Evolutionary conservation across 768 basidiomycete species (phyloP).

Genomic region (Russula ochroleuca): DNA sequence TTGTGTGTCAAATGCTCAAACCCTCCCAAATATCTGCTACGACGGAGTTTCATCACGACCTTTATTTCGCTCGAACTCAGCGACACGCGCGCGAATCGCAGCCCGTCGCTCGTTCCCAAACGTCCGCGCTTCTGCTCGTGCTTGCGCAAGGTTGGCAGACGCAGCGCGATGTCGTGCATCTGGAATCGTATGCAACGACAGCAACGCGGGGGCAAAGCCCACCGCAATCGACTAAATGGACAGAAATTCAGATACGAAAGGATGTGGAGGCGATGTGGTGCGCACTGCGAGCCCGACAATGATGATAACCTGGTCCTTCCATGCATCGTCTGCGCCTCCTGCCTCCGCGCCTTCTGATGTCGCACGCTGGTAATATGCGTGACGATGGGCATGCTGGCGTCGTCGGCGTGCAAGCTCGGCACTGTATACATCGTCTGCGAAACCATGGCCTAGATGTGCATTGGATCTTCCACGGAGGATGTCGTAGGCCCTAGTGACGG

Average conservation of each 20-base stretch:
- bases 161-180: conserved; percentile 51
- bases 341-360: conserved; percentile 20
- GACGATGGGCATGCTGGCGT: conserved; percentile 37
- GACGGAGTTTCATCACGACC: conserved; percentile 1
- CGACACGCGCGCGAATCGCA: conserved; percentile 48
- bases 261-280: conserved; percentile 2
- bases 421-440: conserved; percentile 42
- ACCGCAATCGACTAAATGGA: conserved; percentile 41
- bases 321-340: conserved; percentile 40
- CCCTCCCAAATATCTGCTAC: not conserved
- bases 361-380: conserved; percentile 30
- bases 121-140: conserved; percentile 52
- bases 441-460: conserved; percentile 18
- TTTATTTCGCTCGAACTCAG: conserved; percentile 33
- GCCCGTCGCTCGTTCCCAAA: conserved; percentile 51
- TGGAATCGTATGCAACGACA: conserved; percentile 36
- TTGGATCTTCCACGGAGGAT: conserved; percentile 41
- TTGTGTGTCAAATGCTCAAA: not conserved
- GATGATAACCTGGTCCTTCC: conserved; percentile 50
- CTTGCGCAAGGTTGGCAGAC: conserved; percentile 53
- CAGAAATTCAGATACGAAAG: not conserved
- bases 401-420: conserved; percentile 51
- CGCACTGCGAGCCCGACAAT: conserved; percentile 47
- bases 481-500: conserved; percentile 63
- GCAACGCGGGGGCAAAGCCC: conserved; percentile 44